Conservation (phyloP, 2,329 filamentous ascomycete genomes). For the Penicillium sclerotigenum region DNA sequence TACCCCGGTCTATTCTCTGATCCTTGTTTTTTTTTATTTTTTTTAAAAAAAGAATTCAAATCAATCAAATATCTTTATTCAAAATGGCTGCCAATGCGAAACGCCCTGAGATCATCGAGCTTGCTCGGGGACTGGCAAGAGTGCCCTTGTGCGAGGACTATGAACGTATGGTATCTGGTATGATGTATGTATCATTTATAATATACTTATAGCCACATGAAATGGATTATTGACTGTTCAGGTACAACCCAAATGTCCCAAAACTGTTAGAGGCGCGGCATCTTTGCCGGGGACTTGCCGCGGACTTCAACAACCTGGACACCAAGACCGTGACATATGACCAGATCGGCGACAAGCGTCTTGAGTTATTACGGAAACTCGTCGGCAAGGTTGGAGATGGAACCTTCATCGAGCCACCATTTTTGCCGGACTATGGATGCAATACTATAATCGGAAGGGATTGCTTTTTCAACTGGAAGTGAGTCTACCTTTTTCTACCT, state of each 20-base stretch:
- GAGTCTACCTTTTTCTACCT: conserved; percentile 1
- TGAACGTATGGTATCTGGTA: conserved; percentile 37
- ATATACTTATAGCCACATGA: neutral
- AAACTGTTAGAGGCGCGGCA: conserved; percentile 29
- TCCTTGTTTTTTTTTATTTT: neutral
- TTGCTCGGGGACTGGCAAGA: conserved; percentile 26
- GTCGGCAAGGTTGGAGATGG: conserved; percentile 30
- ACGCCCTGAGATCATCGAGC: conserved; percentile 30
- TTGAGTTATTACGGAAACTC: conserved; percentile 27
- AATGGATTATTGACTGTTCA: conserved; percentile 2
- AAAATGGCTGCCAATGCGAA: conserved; percentile 28
- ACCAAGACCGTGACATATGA: conserved; percentile 27
- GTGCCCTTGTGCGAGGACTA: conserved; percentile 35
- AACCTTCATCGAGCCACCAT: conserved; percentile 34
- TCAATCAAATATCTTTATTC: neutral
- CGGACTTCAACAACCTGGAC: conserved; percentile 32
- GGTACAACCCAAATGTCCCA: conserved; percentile 31
- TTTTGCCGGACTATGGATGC: conserved; percentile 34
- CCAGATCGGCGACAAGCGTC: conserved; percentile 23
- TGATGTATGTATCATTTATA: conserved; percentile 27
- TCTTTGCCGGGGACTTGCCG: conserved; percentile 24
- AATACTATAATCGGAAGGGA: conserved; percentile 32
- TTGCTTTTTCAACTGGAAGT: conserved; percentile 37
- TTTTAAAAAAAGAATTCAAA: too few relatives aligned
- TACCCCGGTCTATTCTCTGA: neutral